These are phyloP conservation scores for Monosporascus sp. DNA, from an alignment of 2,329 filamentous ascomycete genomes.

Conservation along the genomic window DNA sequence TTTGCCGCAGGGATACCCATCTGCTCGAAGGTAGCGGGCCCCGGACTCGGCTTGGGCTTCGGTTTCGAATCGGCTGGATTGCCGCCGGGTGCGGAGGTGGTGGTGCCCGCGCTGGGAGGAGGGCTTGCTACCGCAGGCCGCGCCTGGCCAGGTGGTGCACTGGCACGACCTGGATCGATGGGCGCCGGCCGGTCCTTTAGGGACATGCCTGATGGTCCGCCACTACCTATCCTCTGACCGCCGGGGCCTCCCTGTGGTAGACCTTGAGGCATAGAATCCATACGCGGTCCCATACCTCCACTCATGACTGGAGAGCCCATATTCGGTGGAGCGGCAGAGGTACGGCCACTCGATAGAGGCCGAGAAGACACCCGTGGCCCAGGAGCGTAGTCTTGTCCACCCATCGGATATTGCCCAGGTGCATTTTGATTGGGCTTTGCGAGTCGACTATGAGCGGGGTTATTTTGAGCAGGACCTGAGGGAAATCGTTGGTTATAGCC, in stretches of 20 bases:
- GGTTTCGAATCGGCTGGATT: slow-evolving; percentile 34
- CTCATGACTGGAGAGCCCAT: slow-evolving; percentile 20
- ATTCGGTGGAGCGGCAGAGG: slow-evolving; percentile 15
- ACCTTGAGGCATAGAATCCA: slow-evolving; percentile 20
- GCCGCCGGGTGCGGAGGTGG: slow-evolving; percentile 24
- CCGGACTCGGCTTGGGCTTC: slow-evolving; percentile 52
- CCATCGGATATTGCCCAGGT: slow-evolving; percentile 20
- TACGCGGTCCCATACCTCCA: slow-evolving; percentile 20
- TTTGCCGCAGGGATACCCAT: slow-evolving; percentile 90
- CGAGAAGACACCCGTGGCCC: slow-evolving; percentile 32
- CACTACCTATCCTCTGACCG: slow-evolving; percentile 13
- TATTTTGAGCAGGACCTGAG: slow-evolving; percentile 27
- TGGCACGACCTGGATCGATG: slow-evolving; percentile 27
- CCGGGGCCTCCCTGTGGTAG: slow-evolving; percentile 22
- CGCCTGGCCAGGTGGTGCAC: slow-evolving; percentile 28
- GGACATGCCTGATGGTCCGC: slow-evolving; percentile 16
- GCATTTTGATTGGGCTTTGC: slow-evolving; percentile 30
- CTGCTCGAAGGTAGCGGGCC: slow-evolving; percentile 93
- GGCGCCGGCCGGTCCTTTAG: slow-evolving; percentile 20
- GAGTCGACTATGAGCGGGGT: slow-evolving; percentile 31
- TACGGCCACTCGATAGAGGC: slow-evolving; percentile 22
- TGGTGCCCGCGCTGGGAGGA: slow-evolving; percentile 22
- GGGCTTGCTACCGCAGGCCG: slow-evolving; percentile 20
- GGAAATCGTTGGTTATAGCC: slow-evolving; percentile 19
- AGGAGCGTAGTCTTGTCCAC: slow-evolving; percentile 28